Percentiles rank a stretch among this genome's conserved stretches.
Evolutionary conservation across 2,329 filamentous ascomycete species (phyloP).

Genomic region (Fusarium virguliforme): DNA sequence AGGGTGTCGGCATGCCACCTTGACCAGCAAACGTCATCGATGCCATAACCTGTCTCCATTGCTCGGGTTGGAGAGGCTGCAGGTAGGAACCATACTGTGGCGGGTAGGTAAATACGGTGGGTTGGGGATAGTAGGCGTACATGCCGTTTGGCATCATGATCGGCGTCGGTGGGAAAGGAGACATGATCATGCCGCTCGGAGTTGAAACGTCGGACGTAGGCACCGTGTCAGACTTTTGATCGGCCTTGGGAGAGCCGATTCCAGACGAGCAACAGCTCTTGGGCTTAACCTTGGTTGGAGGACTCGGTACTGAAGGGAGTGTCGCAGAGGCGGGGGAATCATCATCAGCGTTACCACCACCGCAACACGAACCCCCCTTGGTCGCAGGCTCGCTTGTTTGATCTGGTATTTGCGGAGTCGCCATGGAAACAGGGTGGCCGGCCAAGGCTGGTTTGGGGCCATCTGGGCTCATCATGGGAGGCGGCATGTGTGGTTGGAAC

Average conservation of each 20-base stretch:
- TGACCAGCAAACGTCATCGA: slow-evolving; percentile 58
- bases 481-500: slow-evolving; percentile 53
- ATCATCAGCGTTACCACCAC: slow-evolving; percentile 37
- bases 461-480: slow-evolving; percentile 43
- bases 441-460: slow-evolving; percentile 42
- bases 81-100: slow-evolving; percentile 70
- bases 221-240: slow-evolving; percentile 41
- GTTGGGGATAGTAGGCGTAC: slow-evolving; percentile 61
- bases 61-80: slow-evolving; percentile 69
- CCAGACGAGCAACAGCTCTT: slow-evolving; percentile 54
- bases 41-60: slow-evolving; percentile 67
- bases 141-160: slow-evolving; percentile 59
- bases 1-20: slow-evolving; percentile 50
- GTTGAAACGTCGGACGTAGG: slow-evolving; percentile 43
- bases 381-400: slow-evolving; percentile 35
- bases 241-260: slow-evolving; percentile 42
- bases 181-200: slow-evolving; percentile 54
- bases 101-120: slow-evolving; percentile 68
- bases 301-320: slow-evolving; percentile 39
- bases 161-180: slow-evolving; percentile 55
- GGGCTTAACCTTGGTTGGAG: slow-evolving; percentile 36
- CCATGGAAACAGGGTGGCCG: slow-evolving; percentile 37
- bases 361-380: slow-evolving; percentile 58
- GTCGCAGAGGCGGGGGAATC: slow-evolving; percentile 29
- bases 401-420: slow-evolving; percentile 43